Evolutionary conservation across 2,329 filamentous ascomycete species (phyloP).

Genomic region (Hypocrella siamensis): DNA sequence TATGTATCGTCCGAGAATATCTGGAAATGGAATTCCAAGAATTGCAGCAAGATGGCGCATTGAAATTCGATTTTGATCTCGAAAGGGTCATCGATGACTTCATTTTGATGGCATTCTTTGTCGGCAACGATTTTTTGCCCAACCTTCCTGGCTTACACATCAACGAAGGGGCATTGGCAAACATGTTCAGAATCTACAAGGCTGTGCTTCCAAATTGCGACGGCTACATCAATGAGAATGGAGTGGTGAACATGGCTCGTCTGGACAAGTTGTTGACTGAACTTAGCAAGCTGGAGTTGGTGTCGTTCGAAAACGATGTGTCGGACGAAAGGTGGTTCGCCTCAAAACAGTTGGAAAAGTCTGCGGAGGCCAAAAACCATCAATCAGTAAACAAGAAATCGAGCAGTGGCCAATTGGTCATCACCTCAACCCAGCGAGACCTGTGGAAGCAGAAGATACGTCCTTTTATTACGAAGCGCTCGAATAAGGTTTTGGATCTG

Average conservation of each 20-base stretch:
- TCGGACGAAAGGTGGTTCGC: constrained; percentile 85
- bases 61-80: constrained; percentile 76
- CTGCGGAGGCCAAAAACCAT: constrained; percentile 41
- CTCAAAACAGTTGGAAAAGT: constrained; percentile 63
- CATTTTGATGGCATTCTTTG: constrained; percentile 98
- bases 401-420: constrained; percentile 46
- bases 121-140: constrained; percentile 96
- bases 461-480: constrained; percentile 61
- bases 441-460: constrained; percentile 70
- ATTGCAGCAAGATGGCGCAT: constrained; percentile 54
- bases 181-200: constrained; percentile 98
- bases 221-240: constrained; percentile 93
- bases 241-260: constrained; percentile 75
- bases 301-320: constrained; percentile 85
- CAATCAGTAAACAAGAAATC: constrained; percentile 35
- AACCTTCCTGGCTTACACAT: constrained; percentile 95
- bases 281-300: constrained; percentile 73
- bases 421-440: constrained; percentile 67
- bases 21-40: constrained; percentile 95
- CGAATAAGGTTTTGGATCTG: constrained; percentile 53
- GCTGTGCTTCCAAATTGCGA: constrained; percentile 70
- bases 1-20: constrained; percentile 96
- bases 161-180: constrained; percentile 89
- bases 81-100: constrained; percentile 98
- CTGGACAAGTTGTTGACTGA: constrained; percentile 66